A percentile compares a stretch with the other conserved stretches of the same genome.
phyloP scores from a whole-genome alignment of 768 basidiomycete genomes.

The Macrocybe gigantea region DNA sequence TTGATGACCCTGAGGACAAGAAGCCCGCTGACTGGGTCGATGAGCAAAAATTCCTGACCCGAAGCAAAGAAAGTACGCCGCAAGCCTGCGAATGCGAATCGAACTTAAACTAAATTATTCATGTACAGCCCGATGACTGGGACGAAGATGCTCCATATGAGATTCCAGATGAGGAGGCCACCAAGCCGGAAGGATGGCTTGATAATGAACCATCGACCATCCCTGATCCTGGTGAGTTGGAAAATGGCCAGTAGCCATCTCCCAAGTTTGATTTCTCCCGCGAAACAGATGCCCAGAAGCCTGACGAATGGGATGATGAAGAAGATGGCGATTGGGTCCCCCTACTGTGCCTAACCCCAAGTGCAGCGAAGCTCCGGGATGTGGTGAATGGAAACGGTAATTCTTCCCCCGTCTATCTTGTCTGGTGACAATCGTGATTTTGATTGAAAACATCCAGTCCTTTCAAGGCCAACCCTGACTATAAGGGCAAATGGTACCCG shows the following conservation, averaged over 20 bases:
- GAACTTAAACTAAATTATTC: neutral
- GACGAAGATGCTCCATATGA: slow-evolving; percentile 95
- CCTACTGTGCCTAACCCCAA: slow-evolving; percentile 87
- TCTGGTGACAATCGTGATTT: neutral
- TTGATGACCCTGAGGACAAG: slow-evolving; percentile 85
- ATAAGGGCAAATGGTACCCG: slow-evolving; percentile 98
- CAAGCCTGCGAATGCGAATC: neutral
- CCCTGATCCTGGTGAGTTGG: slow-evolving; percentile 76
- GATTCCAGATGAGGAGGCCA: slow-evolving; percentile 81
- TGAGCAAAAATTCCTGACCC: slow-evolving; percentile 78
- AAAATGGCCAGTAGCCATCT: neutral
- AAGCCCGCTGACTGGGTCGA: slow-evolving; percentile 97
- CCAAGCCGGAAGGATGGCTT: slow-evolving; percentile 94
- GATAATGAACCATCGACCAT: slow-evolving; percentile 77
- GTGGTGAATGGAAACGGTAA: slow-evolving; percentile 90
- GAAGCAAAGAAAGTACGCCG: slow-evolving; percentile 69
- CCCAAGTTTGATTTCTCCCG: neutral
- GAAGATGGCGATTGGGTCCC: slow-evolving; percentile 99
- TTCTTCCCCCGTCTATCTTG: slow-evolving; percentile 7
- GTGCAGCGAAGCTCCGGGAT: slow-evolving; percentile 86
- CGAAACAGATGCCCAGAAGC: slow-evolving; percentile 76
- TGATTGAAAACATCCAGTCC: slow-evolving; percentile 40
- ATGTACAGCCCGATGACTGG: slow-evolving; percentile 83
- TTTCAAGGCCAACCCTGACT: slow-evolving; percentile 84
- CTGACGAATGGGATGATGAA: slow-evolving; percentile 99